A percentile compares a stretch with the other conserved stretches of the same genome.
Evolutionary conservation across 192 early-diverging fungal species (phyloP).

Genomic region (Entophlyctis helioformis): DNA sequence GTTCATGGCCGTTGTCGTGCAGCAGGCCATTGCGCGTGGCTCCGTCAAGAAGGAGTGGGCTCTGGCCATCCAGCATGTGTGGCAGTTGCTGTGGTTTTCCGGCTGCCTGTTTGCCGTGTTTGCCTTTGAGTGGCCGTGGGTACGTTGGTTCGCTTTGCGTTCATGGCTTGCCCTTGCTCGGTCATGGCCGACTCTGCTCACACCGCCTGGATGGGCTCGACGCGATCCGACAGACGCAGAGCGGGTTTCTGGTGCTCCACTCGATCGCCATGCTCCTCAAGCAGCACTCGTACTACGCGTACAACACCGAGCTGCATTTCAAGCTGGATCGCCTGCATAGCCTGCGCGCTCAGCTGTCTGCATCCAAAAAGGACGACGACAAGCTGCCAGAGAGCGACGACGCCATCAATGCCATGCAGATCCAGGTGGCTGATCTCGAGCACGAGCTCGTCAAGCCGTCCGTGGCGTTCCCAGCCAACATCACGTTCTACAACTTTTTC

Average conservation of each 20-base stretch:
- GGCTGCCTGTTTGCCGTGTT: constrained; percentile 14
- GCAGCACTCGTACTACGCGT: constrained; percentile 81
- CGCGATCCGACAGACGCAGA: constrained; percentile 44
- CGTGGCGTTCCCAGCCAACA: constrained; percentile 57
- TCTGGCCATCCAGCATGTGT: constrained; percentile 41
- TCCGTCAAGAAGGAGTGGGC: constrained; percentile 28
- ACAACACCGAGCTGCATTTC: constrained; percentile 53
- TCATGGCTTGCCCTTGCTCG: neutral
- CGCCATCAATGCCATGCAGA: too few relatives aligned
- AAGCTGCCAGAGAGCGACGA: neutral
- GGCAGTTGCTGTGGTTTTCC: constrained; percentile 28
- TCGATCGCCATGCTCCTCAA: constrained; percentile 92
- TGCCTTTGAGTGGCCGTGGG: constrained; percentile 72
- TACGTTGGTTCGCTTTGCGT: constrained; percentile 10
- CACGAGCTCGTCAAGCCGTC: constrained; percentile 8
- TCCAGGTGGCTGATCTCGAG: neutral
- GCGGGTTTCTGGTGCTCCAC: constrained; percentile 77
- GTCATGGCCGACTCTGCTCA: neutral
- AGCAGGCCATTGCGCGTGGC: constrained; percentile 38
- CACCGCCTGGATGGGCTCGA: too few relatives aligned
- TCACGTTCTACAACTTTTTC: constrained; percentile 70
- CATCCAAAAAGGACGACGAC: constrained; percentile 3
- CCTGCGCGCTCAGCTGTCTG: neutral
- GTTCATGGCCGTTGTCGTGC: constrained; percentile 47
- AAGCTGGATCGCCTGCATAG: neutral